A percentile compares a stretch with the other conserved stretches of the same genome.
These are phyloP conservation scores for Mycosphaerella arachidis DNA, from an alignment of 2,329 filamentous ascomycete genomes.

Conservation along the genomic window DNA sequence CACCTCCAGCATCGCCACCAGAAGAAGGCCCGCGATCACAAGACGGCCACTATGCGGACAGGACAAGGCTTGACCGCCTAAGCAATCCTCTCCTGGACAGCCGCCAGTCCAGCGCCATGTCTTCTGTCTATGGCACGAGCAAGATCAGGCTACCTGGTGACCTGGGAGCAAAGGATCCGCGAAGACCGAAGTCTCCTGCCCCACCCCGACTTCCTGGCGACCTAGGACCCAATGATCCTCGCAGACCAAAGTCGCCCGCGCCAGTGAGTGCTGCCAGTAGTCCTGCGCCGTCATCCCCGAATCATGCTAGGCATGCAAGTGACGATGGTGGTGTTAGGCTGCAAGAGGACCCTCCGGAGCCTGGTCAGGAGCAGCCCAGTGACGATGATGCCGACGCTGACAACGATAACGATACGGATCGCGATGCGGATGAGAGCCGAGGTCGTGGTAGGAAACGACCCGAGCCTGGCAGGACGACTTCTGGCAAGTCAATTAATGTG, in stretches of 20 bases:
- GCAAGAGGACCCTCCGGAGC: slow-evolving; percentile 26
- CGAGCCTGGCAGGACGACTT: slow-evolving; percentile 31
- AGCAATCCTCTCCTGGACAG: slow-evolving; percentile 29
- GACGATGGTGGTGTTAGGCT: slow-evolving; percentile 25
- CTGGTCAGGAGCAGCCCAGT: slow-evolving; percentile 23
- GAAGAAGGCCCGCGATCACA: slow-evolving; percentile 12
- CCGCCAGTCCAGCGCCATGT: slow-evolving; percentile 27
- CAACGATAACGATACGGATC: slow-evolving; percentile 30
- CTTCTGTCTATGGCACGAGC: slow-evolving; percentile 25
- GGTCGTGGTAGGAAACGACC: slow-evolving; percentile 32
- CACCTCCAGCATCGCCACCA: slow-evolving; percentile 22
- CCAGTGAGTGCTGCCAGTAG: slow-evolving; percentile 25
- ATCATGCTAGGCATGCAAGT: slow-evolving; percentile 22
- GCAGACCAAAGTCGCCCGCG: slow-evolving; percentile 17
- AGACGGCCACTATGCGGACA: slow-evolving; percentile 28
- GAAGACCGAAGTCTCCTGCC: slow-evolving; percentile 31
- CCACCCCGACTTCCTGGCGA: slow-evolving; percentile 28
- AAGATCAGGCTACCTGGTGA: slow-evolving; percentile 35
- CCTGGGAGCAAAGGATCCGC: slow-evolving; percentile 33
- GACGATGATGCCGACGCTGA: slow-evolving; percentile 31
- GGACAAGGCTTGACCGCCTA: slow-evolving; percentile 28
- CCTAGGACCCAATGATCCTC: slow-evolving; percentile 31
- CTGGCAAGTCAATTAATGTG: slow-evolving; percentile 32
- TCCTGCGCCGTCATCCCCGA: slow-evolving; percentile 22
- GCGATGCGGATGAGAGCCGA: slow-evolving; percentile 28